Evolutionary conservation across 139 green algal genomes (phyloP).

Genomic region (Coccomyxa sp.): DNA sequence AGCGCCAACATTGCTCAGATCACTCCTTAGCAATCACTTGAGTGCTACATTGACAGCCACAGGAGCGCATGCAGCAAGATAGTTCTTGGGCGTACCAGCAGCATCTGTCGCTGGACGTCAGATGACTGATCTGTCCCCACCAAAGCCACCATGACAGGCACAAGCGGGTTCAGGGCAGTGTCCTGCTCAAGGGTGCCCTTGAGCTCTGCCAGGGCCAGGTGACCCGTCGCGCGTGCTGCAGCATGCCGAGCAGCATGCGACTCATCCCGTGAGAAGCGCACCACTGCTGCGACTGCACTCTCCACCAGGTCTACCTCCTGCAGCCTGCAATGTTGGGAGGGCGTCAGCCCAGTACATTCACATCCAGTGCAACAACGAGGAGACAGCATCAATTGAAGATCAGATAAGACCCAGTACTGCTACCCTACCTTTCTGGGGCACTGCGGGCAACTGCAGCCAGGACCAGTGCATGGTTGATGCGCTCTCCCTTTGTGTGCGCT

Average conservation of each 20-base stretch:
- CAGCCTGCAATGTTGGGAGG: no score
- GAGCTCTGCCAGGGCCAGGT: conserved; percentile 17
- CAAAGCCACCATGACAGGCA: conserved; percentile 45
- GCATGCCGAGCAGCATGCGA: conserved; percentile 47
- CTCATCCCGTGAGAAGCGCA: conserved; percentile 33
- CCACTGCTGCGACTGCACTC: conserved; percentile 13
- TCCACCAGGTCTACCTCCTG: conserved; percentile 19
- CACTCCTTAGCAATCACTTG: background rate
- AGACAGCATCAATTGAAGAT: background rate
- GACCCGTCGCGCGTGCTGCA: conserved; percentile 29
- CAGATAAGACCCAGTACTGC: no score
- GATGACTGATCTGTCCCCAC: conserved; percentile 66
- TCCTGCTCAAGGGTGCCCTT: conserved; percentile 11
- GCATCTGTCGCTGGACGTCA: conserved; percentile 58
- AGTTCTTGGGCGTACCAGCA: conserved; percentile 44
- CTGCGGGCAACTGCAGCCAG: conserved; percentile 22
- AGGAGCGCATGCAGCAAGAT: background rate
- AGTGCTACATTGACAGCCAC: background rate
- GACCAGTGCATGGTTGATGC: conserved; percentile 23
- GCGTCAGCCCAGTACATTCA: background rate
- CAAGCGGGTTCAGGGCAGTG: conserved; percentile 22
- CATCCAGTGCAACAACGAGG: background rate
- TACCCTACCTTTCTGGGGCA: conserved; percentile 8
- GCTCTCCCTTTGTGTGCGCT: conserved; percentile 3
- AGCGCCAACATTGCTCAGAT: background rate